phyloP scores from a whole-genome alignment of 805 yeast species.

The Phaffomyces antillensis region DNA sequence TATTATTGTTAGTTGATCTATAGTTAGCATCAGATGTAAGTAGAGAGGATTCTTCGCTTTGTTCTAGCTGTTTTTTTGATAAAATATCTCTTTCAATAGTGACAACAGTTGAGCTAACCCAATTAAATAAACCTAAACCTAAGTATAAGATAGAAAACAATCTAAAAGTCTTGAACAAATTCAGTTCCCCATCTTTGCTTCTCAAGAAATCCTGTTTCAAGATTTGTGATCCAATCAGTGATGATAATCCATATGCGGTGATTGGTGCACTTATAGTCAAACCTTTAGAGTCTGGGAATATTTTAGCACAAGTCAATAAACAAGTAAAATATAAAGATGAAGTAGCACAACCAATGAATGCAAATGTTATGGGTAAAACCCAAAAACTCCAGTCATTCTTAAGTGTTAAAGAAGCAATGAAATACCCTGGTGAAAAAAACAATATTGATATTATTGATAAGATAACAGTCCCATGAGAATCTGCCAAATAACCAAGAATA shows the following conservation, averaged over 20 bases:
- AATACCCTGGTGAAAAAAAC: slow-evolving; percentile 65
- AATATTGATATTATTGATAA: slow-evolving; percentile 54
- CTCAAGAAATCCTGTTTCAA: slow-evolving; percentile 32
- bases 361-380: slow-evolving; percentile 43
- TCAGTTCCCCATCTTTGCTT: slow-evolving; percentile 25
- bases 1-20: slow-evolving; percentile 9
- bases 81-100: slow-evolving; percentile 34
- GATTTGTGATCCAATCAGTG: slow-evolving; percentile 65
- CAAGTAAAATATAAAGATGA: slow-evolving; percentile 67
- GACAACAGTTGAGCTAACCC: slow-evolving; percentile 58
- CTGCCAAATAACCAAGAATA: slow-evolving; percentile 72
- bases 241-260: slow-evolving; percentile 77
- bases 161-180: slow-evolving; percentile 45
- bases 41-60: slow-evolving; percentile 7
- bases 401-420: slow-evolving; percentile 36
- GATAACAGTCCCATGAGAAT: slow-evolving; percentile 75
- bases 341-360: slow-evolving; percentile 62
- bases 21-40: neutral
- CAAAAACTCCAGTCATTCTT: slow-evolving; percentile 24
- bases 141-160: slow-evolving; percentile 48
- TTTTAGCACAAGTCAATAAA: slow-evolving; percentile 73
- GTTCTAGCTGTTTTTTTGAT: slow-evolving; percentile 15
- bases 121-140: slow-evolving; percentile 49
- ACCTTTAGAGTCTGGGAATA: slow-evolving; percentile 71
- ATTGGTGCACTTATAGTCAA: slow-evolving; percentile 85